Evolutionary conservation across 2,329 filamentous ascomycete genomes (phyloP), one percentile per base, ranked within the genome.

Genomic region (Geosmithia morbida): DNA sequence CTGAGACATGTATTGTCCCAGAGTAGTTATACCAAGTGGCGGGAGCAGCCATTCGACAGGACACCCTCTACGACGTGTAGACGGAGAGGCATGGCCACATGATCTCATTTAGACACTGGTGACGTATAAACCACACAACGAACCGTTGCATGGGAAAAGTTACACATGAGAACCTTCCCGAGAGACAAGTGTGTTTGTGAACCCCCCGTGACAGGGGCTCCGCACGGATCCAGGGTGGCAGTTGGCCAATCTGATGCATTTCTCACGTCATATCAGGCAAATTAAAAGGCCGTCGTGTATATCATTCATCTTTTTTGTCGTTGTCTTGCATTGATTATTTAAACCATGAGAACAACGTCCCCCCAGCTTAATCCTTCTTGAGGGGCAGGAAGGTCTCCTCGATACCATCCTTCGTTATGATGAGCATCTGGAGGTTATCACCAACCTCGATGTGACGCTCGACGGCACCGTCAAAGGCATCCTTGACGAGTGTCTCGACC

Each of bases 401-500:
- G 59, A 97, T 88, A 11, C 92, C 92, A 47, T 87, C 73, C 65
- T 76, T 79, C 45, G 88, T 95, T 59, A 97, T 87, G 56, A 94
- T 80, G 75, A 98, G 75, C 79, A 96, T 89, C 74, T 98, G 92
- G 63, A 98, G 69, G 46, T 85, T 83, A 69, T 98, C 92, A 65
- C 92, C 92, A 52, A 98, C 94, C 74, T 98, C 92, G 57, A 98
- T 98, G 70, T 98, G 92, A 68, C 92, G 85, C 77, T 98, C 92
- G 33, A 95, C 90, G 3, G 94, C 92, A 64, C 90, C 94, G 52
- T 94, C 94, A 67, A 98, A 98, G 2, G 92, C 92, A 75, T 98
- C 92, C 68, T 90, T 87, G 57, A 98, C 90, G 57, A 98, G 64
- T 53, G 84, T 79, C 70, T 94, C 85, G 26, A 94, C 90, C 51